Evolutionary conservation across 2,329 filamentous ascomycete species (phyloP), one percentile per base, ranked within the genome.

Genomic region (Trichoderma koningii): DNA sequence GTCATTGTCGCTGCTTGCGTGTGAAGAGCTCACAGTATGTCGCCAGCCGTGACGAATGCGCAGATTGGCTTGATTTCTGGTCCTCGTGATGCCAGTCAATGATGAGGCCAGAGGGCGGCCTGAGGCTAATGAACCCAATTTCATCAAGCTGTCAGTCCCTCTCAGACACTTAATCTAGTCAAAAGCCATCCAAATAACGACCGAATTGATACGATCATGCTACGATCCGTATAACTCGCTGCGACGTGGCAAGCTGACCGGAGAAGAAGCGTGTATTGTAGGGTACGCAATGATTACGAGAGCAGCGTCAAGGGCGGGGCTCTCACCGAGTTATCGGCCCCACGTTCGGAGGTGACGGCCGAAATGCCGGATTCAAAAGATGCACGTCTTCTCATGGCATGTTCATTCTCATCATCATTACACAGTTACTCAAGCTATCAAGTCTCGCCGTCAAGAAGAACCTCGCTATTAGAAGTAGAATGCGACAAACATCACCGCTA

Each of bases 361-460:
- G 51, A 53, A n/a, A 19, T 19, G 28, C 19, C 51, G 41, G 17
- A 3, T 53, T 1, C 3, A 2, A 14, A 14, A 41, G 26, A 21
- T 34, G 17, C n/a, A 23, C 30, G 23, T 23, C 34, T 62, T 38
- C 48, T 55, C 50, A n/a, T 55, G 23, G 38, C 21, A 34, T 3
- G 15, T 21, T 63, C 48, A 55, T 63, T 63, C 55, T 55, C 50
- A 63, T 63, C 55, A 63, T 55, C 50, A 63, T 53, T 63, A 63
- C 28, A 47, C 14, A 63, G 3, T 45, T 44, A 55, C 30, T 41
- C 55, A 47, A 21, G 26, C 26, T 55, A 55, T 63, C 28, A 47
- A n/a, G 41, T 0, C 26, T 26, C 7, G 19, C 5, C 26, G 38
- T 21, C 10, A 63, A 28, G 7, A n/a, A 26, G 5, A 44, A 2